These are phyloP conservation scores for Pecoramyces ruminantium DNA, from an alignment of 192 early-diverging fungal genomes.

Conservation along the genomic window DNA sequence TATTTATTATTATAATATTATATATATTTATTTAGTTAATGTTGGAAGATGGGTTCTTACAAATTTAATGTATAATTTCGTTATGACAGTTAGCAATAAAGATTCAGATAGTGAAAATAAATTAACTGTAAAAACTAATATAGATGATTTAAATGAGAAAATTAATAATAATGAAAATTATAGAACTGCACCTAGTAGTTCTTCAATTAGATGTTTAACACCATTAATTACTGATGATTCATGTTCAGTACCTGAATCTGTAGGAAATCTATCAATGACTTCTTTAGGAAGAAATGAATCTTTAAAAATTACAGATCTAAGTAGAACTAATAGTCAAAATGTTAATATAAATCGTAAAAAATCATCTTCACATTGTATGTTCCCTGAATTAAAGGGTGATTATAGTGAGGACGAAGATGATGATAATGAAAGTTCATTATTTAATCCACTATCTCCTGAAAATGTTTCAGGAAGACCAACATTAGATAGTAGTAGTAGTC, in stretches of 20 bases:
- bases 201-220: not conserved
- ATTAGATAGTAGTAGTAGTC: not conserved
- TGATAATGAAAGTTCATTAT: not conserved
- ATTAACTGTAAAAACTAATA: not conserved
- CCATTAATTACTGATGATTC: not conserved
- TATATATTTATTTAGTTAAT: conserved; percentile 33
- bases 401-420: not conserved
- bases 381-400: not conserved
- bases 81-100: conserved; percentile 7
- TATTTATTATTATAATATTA: not conserved
- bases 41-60: conserved; percentile 70
- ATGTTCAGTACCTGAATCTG: not conserved
- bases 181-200: not conserved
- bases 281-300: not conserved
- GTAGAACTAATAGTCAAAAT: not conserved
- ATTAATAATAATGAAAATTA: not conserved
- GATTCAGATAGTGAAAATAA: not conserved
- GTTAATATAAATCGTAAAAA: not conserved
- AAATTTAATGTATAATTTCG: conserved; percentile 49
- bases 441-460: not conserved
- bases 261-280: not conserved
- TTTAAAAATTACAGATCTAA: not conserved
- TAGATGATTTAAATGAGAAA: not conserved
- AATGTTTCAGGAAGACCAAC: not conserved
- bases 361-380: not conserved